Conservation (phyloP, 2,329 filamentous ascomycete species). For the Dichotomopilus funicola region DNA sequence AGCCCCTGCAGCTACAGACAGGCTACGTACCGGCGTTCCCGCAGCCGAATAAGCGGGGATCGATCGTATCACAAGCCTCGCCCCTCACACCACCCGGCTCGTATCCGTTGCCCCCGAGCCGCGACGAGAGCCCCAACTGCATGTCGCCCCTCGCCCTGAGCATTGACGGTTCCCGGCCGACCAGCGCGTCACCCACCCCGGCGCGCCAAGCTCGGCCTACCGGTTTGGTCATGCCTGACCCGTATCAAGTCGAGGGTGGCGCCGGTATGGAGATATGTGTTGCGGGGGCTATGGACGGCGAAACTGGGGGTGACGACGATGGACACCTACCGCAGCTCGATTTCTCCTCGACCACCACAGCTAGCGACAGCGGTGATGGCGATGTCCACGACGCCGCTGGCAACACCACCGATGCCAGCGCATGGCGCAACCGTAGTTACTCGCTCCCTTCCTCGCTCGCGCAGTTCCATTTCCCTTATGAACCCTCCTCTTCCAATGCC, state of each 20-base stretch:
- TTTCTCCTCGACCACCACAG: no score
- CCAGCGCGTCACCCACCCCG: not conserved
- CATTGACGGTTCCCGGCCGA: not conserved
- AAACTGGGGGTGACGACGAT: no score
- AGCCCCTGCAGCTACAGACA: not conserved
- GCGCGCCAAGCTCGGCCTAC: no score
- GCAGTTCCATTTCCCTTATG: not conserved
- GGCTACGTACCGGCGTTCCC: not conserved
- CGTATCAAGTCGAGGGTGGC: no score
- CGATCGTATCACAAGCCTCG: not conserved
- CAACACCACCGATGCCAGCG: not conserved
- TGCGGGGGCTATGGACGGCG: no score
- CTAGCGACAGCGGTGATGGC: no score
- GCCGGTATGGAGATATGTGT: no score
- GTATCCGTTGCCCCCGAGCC: not conserved
- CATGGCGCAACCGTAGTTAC: not conserved
- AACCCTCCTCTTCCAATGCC: not conserved
- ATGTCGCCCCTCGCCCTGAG: constrained; percentile 1
- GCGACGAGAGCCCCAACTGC: not conserved
- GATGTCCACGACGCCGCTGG: not conserved
- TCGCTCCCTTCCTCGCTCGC: constrained; percentile 1
- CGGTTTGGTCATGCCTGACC: no score
- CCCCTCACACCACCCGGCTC: not conserved
- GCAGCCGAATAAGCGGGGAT: not conserved
- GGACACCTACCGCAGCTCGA: no score